Conservation (phyloP, 768 basidiomycete genomes). For the Suillus sp. region DNA sequence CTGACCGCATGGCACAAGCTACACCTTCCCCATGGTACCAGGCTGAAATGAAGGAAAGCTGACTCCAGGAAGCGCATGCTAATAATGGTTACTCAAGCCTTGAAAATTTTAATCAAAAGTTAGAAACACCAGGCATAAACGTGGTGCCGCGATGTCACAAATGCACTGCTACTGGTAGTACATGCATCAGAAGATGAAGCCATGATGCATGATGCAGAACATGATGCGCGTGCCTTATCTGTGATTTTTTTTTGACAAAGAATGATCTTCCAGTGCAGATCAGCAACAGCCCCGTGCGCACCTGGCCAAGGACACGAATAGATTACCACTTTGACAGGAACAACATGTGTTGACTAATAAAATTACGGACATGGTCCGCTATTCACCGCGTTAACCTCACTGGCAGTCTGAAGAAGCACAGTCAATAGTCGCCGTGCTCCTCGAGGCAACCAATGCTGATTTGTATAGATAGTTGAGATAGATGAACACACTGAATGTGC, state of each 20-base stretch:
- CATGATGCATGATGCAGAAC: conserved; percentile 33
- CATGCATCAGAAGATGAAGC: conserved; percentile 15
- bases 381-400: conserved; percentile 7
- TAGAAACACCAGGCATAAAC: conserved; percentile 18
- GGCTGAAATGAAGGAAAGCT: conserved; percentile 6
- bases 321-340: conserved; percentile 10
- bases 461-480: conserved; percentile 3
- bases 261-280: conserved; percentile 9
- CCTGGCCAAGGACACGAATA: neutral
- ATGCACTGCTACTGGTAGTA: conserved; percentile 23
- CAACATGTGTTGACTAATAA: conserved; percentile 8
- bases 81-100: conserved; percentile 10
- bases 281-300: neutral
- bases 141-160: conserved; percentile 13
- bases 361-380: neutral
- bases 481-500: conserved; percentile 10
- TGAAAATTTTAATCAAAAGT: conserved; percentile 14
- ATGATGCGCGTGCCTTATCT: conserved; percentile 30
- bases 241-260: conserved; percentile 12
- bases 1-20: neutral
- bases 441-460: conserved; percentile 24
- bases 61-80: neutral
- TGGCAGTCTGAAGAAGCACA: conserved; percentile 4
- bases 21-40: conserved; percentile 9
- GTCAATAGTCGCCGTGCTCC: conserved; percentile 18